Conservation (phyloP, 441 rosid genomes). For the Gossypium schwendimanii region DNA sequence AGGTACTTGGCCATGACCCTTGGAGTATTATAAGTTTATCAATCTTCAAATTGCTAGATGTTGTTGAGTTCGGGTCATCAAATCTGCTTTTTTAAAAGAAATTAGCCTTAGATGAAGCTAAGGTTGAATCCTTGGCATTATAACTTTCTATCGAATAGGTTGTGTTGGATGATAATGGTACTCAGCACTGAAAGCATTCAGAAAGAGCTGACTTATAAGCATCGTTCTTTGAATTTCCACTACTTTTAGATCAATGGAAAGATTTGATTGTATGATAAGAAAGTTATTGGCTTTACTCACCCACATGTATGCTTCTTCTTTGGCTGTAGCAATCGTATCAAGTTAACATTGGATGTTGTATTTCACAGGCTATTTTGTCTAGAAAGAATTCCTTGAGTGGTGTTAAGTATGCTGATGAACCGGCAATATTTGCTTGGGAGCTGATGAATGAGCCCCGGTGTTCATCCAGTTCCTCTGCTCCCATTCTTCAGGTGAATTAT, state of each 20-base stretch:
- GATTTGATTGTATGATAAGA: not conserved
- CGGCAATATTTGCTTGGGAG: conserved; percentile 56
- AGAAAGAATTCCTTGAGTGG: conserved; percentile 45
- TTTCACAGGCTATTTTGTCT: conserved; percentile 31
- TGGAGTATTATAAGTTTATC: not conserved
- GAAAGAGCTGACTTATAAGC: not conserved
- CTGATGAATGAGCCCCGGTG: conserved; percentile 54
- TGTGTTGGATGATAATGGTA: not conserved
- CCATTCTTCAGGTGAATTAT: conserved; percentile 36
- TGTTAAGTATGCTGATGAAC: conserved; percentile 36
- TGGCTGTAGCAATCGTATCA: not conserved
- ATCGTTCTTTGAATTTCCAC: not conserved
- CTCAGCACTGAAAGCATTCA: not conserved
- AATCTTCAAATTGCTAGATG: not conserved
- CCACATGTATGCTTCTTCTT: not conserved
- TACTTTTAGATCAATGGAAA: not conserved
- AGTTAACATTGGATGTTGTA: not conserved
- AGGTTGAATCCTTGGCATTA: not conserved
- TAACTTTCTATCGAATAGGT: not conserved
- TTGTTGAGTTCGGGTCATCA: not conserved
- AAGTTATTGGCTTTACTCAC: not conserved
- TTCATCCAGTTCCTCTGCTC: conserved; percentile 30
- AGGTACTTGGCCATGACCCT: not conserved
- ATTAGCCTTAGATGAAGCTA: not conserved
- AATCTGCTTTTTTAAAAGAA: not conserved